Percentiles rank a stretch among this genome's conserved stretches.
Conservation (phyloP, 805 yeast species). For the Starmerella vitae region DNA sequence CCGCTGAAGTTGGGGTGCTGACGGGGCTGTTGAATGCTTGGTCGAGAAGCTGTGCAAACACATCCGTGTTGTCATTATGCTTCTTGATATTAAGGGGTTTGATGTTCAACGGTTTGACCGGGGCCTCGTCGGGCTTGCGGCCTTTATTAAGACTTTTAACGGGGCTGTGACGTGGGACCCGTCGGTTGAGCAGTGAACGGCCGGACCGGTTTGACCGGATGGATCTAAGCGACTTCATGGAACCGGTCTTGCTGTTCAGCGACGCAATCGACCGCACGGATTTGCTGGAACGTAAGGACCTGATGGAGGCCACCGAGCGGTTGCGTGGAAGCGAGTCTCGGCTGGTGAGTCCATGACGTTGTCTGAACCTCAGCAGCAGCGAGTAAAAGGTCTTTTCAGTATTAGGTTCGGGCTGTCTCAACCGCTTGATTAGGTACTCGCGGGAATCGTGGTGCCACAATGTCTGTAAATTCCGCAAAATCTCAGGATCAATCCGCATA, state of each 20-base stretch:
- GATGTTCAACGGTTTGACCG: neutral
- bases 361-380: slow-evolving; percentile 56
- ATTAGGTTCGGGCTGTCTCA: slow-evolving; percentile 44
- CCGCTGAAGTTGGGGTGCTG: neutral
- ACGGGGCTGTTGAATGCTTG: slow-evolving; percentile 21
- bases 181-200: slow-evolving; percentile 6
- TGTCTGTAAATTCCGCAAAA: slow-evolving; percentile 60
- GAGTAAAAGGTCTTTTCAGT: slow-evolving; percentile 75
- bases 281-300: slow-evolving; percentile 16
- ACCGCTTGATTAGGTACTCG: slow-evolving; percentile 37
- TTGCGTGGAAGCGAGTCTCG: slow-evolving; percentile 11
- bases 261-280: slow-evolving; percentile 16
- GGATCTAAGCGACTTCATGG: slow-evolving; percentile 13
- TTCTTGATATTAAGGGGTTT: neutral
- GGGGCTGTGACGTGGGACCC: slow-evolving; percentile 11
- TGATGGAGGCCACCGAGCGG: slow-evolving; percentile 13
- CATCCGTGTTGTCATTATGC: slow-evolving; percentile 10
- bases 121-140: neutral
- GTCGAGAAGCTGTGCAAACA: slow-evolving; percentile 26
- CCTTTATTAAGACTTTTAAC: slow-evolving; percentile 8
- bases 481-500: slow-evolving; percentile 56
- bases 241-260: slow-evolving; percentile 8
- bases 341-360: slow-evolving; percentile 36
- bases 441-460: slow-evolving; percentile 68
- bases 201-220: slow-evolving; percentile 13